Evolutionary conservation across 148 eudicot species (phyloP).

Genomic region (Amaranthus palmeri): DNA sequence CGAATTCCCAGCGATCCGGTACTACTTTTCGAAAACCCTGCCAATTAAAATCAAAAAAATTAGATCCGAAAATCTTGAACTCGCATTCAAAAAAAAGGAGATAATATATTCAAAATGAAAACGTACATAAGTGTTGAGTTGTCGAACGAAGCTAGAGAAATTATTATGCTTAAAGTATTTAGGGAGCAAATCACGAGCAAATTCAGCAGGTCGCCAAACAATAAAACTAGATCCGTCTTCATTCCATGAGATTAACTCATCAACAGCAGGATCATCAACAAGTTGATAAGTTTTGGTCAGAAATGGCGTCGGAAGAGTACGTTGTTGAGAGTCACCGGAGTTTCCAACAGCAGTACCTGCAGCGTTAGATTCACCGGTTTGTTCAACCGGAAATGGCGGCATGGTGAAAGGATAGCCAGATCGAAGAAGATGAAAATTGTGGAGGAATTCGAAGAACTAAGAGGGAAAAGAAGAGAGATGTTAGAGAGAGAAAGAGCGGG

Average conservation of each 20-base stretch:
- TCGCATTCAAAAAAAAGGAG: background rate
- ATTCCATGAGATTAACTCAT: slow-evolving; percentile 78
- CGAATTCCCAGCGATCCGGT: slow-evolving; percentile 84
- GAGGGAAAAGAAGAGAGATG: background rate
- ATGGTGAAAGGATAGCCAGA: background rate
- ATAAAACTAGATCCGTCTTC: slow-evolving; percentile 72
- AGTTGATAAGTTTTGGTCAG: slow-evolving; percentile 70
- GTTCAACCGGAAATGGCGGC: slow-evolving; percentile 42
- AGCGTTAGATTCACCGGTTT: slow-evolving; percentile 40
- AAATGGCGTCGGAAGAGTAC: slow-evolving; percentile 74
- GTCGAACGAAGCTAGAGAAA: slow-evolving; percentile 90
- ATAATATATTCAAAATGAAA: background rate
- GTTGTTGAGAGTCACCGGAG: slow-evolving; percentile 42
- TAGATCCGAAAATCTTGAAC: background rate
- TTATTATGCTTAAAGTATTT: slow-evolving; percentile 79
- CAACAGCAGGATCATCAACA: slow-evolving; percentile 61
- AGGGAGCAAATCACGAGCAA: slow-evolving; percentile 80
- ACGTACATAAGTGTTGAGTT: slow-evolving; percentile 75
- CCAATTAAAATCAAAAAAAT: background rate
- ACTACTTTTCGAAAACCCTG: slow-evolving; percentile 42
- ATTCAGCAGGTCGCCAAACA: slow-evolving; percentile 85
- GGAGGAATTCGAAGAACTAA: background rate
- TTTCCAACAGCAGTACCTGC: slow-evolving; percentile 11
- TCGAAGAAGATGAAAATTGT: background rate
- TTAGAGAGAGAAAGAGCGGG: background rate